Conservation (phyloP, 2,329 filamentous ascomycete genomes). For the Colletotrichum orchidophilum region DNA sequence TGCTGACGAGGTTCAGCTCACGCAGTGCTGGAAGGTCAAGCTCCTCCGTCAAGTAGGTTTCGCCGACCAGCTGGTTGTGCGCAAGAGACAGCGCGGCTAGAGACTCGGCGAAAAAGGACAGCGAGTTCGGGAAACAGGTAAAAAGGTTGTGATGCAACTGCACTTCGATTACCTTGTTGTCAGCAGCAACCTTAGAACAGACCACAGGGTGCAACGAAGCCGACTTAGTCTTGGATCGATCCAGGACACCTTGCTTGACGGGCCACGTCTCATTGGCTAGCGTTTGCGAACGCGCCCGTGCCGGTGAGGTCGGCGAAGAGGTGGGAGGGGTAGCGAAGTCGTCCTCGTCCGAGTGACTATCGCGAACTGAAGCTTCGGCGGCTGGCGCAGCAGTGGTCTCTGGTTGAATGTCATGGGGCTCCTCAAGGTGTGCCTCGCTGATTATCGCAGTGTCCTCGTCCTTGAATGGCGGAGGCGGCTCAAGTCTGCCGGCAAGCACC, state of each 20-base stretch:
- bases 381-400: background rate
- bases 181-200: conserved; percentile 63
- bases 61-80: conserved; percentile 75
- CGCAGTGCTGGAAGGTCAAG: conserved; percentile 78
- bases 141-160: conserved; percentile 83
- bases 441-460: conserved; percentile 39
- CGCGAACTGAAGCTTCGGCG: conserved; percentile 48
- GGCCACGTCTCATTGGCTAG: conserved; percentile 60
- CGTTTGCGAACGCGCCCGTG: conserved; percentile 58
- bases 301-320: conserved; percentile 60
- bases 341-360: conserved; percentile 61
- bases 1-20: conserved; percentile 79
- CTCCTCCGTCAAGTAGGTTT: conserved; percentile 71
- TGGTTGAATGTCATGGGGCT: conserved; percentile 21
- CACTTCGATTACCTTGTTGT: conserved; percentile 63
- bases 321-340: conserved; percentile 68
- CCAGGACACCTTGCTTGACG: conserved; percentile 68
- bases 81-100: conserved; percentile 78
- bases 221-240: conserved; percentile 74
- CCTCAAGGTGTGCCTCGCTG: conserved; percentile 39
- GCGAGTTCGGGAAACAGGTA: conserved; percentile 72
- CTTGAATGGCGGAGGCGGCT: conserved; percentile 60
- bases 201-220: conserved; percentile 67
- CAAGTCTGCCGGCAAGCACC: conserved; percentile 72
- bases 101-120: conserved; percentile 76